phyloP scores from a whole-genome alignment of 169 alveolate species.

The Plasmodium vivax region DNA sequence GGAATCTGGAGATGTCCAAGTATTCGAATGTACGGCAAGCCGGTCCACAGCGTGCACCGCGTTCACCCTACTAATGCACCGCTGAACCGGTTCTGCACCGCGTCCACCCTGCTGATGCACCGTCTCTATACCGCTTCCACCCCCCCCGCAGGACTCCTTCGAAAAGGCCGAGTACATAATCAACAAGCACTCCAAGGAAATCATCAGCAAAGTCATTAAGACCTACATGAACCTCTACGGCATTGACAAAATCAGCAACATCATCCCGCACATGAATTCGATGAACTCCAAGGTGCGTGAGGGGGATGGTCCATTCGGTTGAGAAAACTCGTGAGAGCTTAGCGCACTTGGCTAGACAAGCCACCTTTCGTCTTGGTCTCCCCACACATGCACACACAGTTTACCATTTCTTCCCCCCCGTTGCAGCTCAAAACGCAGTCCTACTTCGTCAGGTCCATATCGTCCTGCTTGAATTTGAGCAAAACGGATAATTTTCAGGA shows the following conservation, averaged over 20 bases:
- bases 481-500: conserved; percentile 67
- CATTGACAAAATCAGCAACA: conserved; percentile 44
- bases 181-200: conserved; percentile 72
- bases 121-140: neutral
- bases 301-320: neutral
- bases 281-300: conserved; percentile 49
- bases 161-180: conserved; percentile 69
- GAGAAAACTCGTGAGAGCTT: neutral
- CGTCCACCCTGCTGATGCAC: too few species aligned
- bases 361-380: neutral
- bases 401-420: neutral
- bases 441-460: conserved; percentile 47
- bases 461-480: conserved; percentile 59
- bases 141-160: conserved; percentile 27
- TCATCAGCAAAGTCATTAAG: conserved; percentile 59
- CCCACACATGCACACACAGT: neutral
- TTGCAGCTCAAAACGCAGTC: conserved; percentile 62
- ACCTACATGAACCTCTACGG: conserved; percentile 64
- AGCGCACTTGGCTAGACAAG: neutral
- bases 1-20: conserved; percentile 19
- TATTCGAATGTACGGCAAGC: conserved; percentile 23
- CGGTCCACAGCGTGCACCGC: neutral
- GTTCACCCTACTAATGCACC: too few species aligned
- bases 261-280: conserved; percentile 67
- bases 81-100: too few species aligned